These are phyloP conservation scores for Solanum chilense DNA, from an alignment of 257 asterid species.

Conservation along the genomic window DNA sequence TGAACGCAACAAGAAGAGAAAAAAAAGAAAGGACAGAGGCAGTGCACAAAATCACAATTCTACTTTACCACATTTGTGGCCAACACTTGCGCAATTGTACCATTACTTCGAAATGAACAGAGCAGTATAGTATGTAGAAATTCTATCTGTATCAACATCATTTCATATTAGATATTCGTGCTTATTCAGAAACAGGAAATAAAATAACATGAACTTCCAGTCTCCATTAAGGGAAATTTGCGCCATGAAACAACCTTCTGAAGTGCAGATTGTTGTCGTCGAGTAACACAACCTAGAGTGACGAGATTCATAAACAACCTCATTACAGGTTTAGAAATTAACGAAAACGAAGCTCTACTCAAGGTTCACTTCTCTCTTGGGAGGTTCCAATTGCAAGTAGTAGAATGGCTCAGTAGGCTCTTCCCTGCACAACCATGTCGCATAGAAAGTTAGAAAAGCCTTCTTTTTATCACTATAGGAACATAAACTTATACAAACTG, in stretches of 20 bases:
- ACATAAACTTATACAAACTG: background rate
- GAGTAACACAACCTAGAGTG: background rate
- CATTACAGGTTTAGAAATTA: background rate
- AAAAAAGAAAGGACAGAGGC: background rate
- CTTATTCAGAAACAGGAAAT: background rate
- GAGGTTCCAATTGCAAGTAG: conserved; percentile 86
- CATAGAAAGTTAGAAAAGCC: background rate
- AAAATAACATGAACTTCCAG: background rate
- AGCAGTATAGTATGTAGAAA: background rate
- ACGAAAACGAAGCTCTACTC: conserved; percentile 14
- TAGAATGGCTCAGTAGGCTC: conserved; percentile 87
- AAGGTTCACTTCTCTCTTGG: conserved; percentile 50
- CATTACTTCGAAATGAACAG: background rate
- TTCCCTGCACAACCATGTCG: conserved; percentile 49
- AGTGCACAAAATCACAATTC: background rate
- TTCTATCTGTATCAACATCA: background rate
- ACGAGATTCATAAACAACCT: background rate
- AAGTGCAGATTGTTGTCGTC: background rate
- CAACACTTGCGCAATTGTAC: background rate
- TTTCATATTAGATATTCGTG: background rate
- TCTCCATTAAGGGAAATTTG: background rate
- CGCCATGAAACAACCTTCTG: background rate
- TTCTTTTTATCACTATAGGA: background rate
- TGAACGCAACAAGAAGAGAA: background rate
- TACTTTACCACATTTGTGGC: background rate